A percentile compares a stretch with the other conserved stretches of the same genome.
Conservation (phyloP, 164 flowering plant species). For the Protea cynaroides region DNA sequence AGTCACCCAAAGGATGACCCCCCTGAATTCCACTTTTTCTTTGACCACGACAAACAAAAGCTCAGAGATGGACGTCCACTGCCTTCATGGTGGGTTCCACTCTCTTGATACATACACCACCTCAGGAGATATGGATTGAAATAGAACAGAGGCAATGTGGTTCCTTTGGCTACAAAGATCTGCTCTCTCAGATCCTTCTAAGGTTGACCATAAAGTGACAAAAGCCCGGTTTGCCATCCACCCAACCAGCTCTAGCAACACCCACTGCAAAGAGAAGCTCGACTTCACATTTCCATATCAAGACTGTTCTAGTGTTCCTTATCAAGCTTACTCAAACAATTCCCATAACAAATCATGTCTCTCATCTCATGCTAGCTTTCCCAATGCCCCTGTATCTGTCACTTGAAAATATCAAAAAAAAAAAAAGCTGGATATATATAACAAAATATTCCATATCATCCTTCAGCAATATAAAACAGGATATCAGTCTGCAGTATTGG, state of each 20-base stretch:
- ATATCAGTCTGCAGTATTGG: not conserved
- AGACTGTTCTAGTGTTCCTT: constrained; percentile 6
- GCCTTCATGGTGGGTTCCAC: constrained; percentile 38
- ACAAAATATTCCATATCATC: not conserved
- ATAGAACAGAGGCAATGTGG: constrained; percentile 16
- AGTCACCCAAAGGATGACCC: constrained; percentile 24
- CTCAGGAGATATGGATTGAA: constrained; percentile 18
- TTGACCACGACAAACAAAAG: constrained; percentile 42
- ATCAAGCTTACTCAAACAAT: constrained; percentile 14
- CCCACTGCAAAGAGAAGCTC: constrained; percentile 10
- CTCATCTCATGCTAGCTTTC: constrained; percentile 6
- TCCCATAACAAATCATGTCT: constrained; percentile 14
- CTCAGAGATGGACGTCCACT: constrained; percentile 52
- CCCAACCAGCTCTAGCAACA: constrained; percentile 24
- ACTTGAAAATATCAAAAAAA: constrained; percentile 15
- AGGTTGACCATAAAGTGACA: constrained; percentile 33
- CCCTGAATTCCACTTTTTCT: constrained; percentile 26
- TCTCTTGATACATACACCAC: constrained; percentile 15
- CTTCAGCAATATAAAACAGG: constrained; percentile 6
- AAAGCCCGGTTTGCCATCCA: constrained; percentile 32
- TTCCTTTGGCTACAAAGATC: constrained; percentile 25
- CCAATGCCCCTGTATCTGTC: constrained; percentile 12
- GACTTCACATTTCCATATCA: constrained; percentile 11
- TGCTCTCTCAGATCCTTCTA: constrained; percentile 17
- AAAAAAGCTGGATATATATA: not conserved